Percentiles rank a stretch among this genome's conserved stretches.
Conservation (phyloP, 2,329 filamentous ascomycete species). For the Fusarium metavorans region DNA sequence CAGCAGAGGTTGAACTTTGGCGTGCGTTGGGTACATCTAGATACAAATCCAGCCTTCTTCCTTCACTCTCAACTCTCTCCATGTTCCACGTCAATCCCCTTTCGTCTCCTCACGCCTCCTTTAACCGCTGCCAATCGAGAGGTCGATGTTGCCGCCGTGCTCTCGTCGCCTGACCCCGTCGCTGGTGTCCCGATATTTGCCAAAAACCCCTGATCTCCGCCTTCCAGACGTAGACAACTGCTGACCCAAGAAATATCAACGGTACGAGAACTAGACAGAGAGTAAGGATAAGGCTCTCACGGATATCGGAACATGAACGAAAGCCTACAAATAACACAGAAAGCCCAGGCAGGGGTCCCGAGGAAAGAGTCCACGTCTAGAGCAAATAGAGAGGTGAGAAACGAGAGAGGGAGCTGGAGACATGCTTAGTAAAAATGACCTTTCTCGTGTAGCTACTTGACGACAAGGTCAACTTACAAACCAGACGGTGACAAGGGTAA, state of each 20-base stretch:
- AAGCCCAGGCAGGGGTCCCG: neutral
- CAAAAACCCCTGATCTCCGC: neutral
- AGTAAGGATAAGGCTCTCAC: rapidly evolving
- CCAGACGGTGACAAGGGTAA: neutral
- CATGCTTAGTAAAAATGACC: neutral
- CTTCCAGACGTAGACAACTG: neutral
- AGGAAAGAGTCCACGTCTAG: neutral
- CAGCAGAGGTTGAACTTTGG: neutral
- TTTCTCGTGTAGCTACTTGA: neutral
- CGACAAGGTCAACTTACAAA: neutral
- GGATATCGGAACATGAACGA: rapidly evolving
- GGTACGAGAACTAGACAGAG: neutral
- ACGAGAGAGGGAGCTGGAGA: neutral
- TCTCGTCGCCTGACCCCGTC: neutral
- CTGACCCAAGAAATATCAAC: neutral
- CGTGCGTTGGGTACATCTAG: no score
- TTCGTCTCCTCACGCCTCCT: neutral
- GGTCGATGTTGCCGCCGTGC: neutral
- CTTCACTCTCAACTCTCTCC: neutral
- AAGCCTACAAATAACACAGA: neutral
- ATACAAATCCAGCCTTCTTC: no score
- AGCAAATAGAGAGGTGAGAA: neutral
- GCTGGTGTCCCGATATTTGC: neutral
- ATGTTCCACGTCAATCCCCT: neutral
- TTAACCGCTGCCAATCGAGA: neutral